Evolutionary conservation across 2,329 filamentous ascomycete species (phyloP).

Genomic region (Colletotrichum chrysophilum): DNA sequence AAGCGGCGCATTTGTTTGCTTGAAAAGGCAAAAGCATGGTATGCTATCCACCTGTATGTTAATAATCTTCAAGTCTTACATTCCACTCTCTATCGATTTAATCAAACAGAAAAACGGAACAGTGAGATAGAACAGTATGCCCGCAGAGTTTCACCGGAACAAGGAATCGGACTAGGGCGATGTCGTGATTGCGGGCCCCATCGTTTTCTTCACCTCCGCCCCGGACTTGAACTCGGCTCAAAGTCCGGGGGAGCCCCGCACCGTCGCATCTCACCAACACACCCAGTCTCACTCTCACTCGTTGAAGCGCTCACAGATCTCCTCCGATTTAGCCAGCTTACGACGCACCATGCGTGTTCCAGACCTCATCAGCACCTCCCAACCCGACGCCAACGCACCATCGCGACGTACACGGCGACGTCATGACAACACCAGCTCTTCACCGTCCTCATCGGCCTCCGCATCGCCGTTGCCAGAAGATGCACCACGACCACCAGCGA

Average conservation of each 20-base stretch:
- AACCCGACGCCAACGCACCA: not conserved
- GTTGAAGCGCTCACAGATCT: not conserved
- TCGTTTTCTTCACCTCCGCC: not conserved
- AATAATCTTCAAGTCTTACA: not conserved
- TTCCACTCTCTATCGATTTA: not conserved
- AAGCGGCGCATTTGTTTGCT: not conserved
- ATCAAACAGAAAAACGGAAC: not conserved
- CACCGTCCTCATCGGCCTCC: not conserved
- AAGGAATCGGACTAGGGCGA: not conserved
- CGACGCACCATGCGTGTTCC: not conserved
- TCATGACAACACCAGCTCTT: not conserved
- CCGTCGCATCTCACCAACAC: not conserved
- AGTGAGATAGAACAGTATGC: not conserved
- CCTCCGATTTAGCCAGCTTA: not conserved
- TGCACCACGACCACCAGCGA: not conserved
- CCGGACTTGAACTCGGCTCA: not conserved
- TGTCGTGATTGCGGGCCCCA: not conserved
- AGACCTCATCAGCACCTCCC: not conserved
- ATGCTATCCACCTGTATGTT: not conserved
- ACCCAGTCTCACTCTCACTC: not conserved
- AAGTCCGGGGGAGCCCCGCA: not conserved
- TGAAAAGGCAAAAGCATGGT: not conserved
- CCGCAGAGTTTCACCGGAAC: accelerated
- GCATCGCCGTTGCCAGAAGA: not conserved
- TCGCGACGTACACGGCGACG: not conserved